These are phyloP conservation scores for Tolypocladium ovalisporum DNA, from an alignment of 2,329 filamentous ascomycete genomes.

Conservation along the genomic window DNA sequence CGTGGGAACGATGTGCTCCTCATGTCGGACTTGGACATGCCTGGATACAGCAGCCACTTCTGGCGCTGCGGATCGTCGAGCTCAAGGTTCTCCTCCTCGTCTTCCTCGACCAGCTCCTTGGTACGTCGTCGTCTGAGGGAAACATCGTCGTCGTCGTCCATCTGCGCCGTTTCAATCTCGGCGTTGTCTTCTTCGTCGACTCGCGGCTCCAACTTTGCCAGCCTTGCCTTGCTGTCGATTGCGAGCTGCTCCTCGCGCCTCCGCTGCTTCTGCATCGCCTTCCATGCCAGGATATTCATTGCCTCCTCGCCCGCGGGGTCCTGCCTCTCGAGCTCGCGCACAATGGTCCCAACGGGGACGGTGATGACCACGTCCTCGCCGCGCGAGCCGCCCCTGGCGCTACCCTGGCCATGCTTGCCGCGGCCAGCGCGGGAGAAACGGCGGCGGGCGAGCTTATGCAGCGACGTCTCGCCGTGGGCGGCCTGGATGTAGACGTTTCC, in stretches of 20 bases:
- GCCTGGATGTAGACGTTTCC: constrained; percentile 94
- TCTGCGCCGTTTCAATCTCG: constrained; percentile 3
- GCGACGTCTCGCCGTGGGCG: constrained; percentile 76
- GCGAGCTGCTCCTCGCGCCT: constrained; percentile 19
- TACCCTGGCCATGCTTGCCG: constrained; percentile 71
- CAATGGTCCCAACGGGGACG: constrained; percentile 85
- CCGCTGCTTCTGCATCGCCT: constrained; percentile 19
- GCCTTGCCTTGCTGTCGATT: constrained; percentile 19
- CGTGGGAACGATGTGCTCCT: constrained; percentile 38
- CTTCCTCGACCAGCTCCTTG: constrained; percentile 4
- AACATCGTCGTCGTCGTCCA: constrained; percentile 3
- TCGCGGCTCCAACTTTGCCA: constrained; percentile 2
- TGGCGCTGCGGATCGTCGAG: constrained; percentile 41
- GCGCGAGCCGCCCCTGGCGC: constrained; percentile 60
- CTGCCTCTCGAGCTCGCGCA: constrained; percentile 68
- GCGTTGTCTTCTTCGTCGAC: background rate
- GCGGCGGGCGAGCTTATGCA: constrained; percentile 79
- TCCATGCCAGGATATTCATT: constrained; percentile 20
- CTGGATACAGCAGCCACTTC: constrained; percentile 83
- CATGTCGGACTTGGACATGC: constrained; percentile 59
- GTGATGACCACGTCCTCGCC: constrained; percentile 82
- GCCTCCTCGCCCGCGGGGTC: constrained; percentile 66
- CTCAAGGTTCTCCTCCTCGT: constrained; percentile 27
- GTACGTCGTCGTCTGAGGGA: constrained; percentile 3
- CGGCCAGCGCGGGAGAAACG: constrained; percentile 63